A percentile compares a stretch with the other conserved stretches of the same genome.
Evolutionary conservation across 2,329 filamentous ascomycete genomes (phyloP).

Genomic region (Trematosphaeria pertusa): DNA sequence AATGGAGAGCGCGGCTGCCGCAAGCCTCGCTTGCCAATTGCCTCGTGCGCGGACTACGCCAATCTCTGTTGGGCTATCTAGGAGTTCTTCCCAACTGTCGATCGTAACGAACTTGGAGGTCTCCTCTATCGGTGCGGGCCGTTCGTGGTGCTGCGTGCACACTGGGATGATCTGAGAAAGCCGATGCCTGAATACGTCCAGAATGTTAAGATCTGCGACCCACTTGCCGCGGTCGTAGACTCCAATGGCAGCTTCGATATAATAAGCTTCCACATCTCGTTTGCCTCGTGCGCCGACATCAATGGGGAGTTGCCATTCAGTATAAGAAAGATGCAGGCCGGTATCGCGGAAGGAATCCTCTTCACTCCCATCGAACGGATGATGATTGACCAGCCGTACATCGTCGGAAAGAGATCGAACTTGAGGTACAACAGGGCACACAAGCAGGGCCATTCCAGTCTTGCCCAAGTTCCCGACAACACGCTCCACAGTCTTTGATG

Average conservation of each 20-base stretch:
- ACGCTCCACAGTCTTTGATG: neutral
- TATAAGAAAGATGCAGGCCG: slow-evolving; percentile 30
- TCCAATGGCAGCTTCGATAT: slow-evolving; percentile 23
- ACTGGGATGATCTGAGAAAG: neutral
- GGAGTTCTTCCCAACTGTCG: slow-evolving; percentile 18
- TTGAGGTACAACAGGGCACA: slow-evolving; percentile 15
- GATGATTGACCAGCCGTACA: slow-evolving; percentile 18
- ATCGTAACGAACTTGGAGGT: slow-evolving; percentile 9
- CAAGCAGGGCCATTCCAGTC: slow-evolving; percentile 18
- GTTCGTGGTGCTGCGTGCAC: slow-evolving; percentile 1
- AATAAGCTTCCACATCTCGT: slow-evolving; percentile 18
- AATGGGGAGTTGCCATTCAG: slow-evolving; percentile 20
- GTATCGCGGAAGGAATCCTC: slow-evolving; percentile 25
- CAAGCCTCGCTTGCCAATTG: slow-evolving; percentile 15
- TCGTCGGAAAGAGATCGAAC: slow-evolving; percentile 4
- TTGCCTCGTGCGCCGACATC: slow-evolving; percentile 11
- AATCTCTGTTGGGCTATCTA: slow-evolving; percentile 8
- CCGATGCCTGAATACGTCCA: slow-evolving; percentile 2
- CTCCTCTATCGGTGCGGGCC: neutral
- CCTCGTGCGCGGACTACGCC: slow-evolving; percentile 12
- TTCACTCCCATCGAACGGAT: slow-evolving; percentile 20
- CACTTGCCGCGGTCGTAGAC: slow-evolving; percentile 26
- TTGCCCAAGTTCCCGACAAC: slow-evolving; percentile 24
- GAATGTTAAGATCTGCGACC: slow-evolving; percentile 30
- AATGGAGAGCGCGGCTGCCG: slow-evolving; percentile 6